phyloP scores from a whole-genome alignment of 352 stramenopile genomes.

The Phytophthora europaea region DNA sequence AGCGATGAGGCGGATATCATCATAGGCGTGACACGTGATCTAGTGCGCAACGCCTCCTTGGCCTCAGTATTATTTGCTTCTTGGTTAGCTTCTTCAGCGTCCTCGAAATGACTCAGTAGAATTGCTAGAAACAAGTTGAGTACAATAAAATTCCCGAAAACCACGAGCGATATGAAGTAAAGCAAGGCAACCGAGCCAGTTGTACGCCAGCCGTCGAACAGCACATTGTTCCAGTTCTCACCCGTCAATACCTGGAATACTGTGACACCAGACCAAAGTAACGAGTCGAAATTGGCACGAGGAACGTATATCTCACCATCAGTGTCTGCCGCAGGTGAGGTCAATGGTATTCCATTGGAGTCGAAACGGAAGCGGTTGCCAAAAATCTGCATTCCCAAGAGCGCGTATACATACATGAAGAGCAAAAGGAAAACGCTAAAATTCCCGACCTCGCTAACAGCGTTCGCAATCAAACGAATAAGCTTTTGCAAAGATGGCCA shows the following conservation, averaged over 20 bases:
- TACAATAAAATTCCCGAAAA: constrained; percentile 92
- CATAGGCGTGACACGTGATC: constrained; percentile 44
- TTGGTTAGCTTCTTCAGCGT: constrained; percentile 44
- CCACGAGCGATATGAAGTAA: constrained; percentile 88
- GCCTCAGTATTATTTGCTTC: constrained; percentile 22
- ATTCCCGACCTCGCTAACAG: constrained; percentile 92
- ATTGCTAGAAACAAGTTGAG: constrained; percentile 95
- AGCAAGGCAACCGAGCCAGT: constrained; percentile 54
- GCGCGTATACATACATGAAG: constrained; percentile 95
- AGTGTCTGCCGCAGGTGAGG: constrained; percentile 19
- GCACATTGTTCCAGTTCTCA: constrained; percentile 94
- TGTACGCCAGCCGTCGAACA: constrained; percentile 88
- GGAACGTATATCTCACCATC: constrained; percentile 40
- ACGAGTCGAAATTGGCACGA: constrained; percentile 77
- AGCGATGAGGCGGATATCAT: background rate
- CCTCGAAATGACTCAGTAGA: constrained; percentile 90
- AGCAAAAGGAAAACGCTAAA: constrained; percentile 94
- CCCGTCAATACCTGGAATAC: constrained; percentile 89
- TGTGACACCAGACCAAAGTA: constrained; percentile 75
- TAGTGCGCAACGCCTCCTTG: constrained; percentile 50
- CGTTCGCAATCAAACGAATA: constrained; percentile 90
- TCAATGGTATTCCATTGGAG: constrained; percentile 52
- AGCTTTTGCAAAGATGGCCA: constrained; percentile 94
- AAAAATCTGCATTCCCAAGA: constrained; percentile 95
- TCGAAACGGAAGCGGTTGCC: constrained; percentile 94